Evolutionary conservation across 805 yeast genomes (phyloP).

Genomic region (Wickerhamiella bombiphila): DNA sequence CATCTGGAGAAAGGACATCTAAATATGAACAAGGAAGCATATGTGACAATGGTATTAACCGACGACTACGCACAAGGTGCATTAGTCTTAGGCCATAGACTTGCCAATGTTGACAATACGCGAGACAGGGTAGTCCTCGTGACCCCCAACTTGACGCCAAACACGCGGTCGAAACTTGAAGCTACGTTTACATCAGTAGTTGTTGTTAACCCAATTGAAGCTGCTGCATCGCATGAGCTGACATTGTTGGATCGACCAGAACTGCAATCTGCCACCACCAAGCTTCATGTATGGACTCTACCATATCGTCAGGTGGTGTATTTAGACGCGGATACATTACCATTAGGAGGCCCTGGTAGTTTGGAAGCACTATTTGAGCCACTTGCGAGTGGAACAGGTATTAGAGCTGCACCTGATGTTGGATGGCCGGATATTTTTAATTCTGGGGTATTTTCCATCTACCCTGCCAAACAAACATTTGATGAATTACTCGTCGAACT

Average conservation of each 20-base stretch:
- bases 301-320: constrained; percentile 31
- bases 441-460: constrained; percentile 54
- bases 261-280: constrained; percentile 33
- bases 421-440: constrained; percentile 90
- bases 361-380: constrained; percentile 18
- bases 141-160: constrained; percentile 15
- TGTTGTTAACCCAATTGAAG: constrained; percentile 19
- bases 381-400: constrained; percentile 3
- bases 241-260: constrained; percentile 34
- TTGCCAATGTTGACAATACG: constrained; percentile 18
- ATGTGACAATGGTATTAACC: constrained; percentile 32
- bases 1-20: no score
- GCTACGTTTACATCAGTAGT: constrained; percentile 20
- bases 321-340: constrained; percentile 42
- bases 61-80: constrained; percentile 36
- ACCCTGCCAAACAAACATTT: constrained; percentile 36
- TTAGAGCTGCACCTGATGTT: constrained; percentile 53
- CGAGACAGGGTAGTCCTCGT: constrained; percentile 20
- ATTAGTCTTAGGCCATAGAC: constrained; percentile 31
- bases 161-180: constrained; percentile 11
- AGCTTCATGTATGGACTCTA: constrained; percentile 41
- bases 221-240: constrained; percentile 18
- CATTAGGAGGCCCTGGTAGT: constrained; percentile 24
- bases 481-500: constrained; percentile 26
- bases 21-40: constrained; percentile 19